Evolutionary conservation across 495 filamentous ascomycete species (phyloP).

Genomic region (Tuber microsphaerosporum): DNA sequence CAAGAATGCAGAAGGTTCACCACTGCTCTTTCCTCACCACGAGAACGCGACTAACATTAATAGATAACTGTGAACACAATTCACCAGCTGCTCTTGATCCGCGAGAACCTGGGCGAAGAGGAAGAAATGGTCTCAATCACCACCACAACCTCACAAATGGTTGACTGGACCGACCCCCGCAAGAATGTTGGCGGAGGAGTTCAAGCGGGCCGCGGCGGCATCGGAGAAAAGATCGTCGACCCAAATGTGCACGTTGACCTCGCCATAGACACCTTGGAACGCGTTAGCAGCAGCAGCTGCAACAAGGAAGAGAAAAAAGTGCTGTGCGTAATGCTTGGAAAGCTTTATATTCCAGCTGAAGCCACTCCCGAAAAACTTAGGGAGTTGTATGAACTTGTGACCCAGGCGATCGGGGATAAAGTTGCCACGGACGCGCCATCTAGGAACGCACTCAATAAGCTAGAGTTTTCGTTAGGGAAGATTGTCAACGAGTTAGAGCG

Average conservation of each 20-base stretch:
- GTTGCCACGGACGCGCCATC: constrained; percentile 62
- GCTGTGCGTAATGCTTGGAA: constrained; percentile 67
- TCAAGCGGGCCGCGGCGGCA: constrained; percentile 49
- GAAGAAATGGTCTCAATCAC: constrained; percentile 73
- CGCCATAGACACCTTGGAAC: constrained; percentile 57
- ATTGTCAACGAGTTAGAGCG: constrained; percentile 53
- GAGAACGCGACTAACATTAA: constrained; percentile 48
- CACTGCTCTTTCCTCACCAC: constrained; percentile 62
- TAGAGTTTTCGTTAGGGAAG: constrained; percentile 60
- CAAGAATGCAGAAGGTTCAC: constrained; percentile 64
- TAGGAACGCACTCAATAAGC: constrained; percentile 70
- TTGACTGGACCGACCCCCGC: constrained; percentile 94
- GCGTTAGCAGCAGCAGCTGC: constrained; percentile 50
- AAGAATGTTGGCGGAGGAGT: constrained; percentile 64
- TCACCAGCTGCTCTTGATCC: constrained; percentile 51
- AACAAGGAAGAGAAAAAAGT: constrained; percentile 80
- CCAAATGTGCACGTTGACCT: constrained; percentile 63
- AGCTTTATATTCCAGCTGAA: constrained; percentile 66
- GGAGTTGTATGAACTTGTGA: constrained; percentile 52
- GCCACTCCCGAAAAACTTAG: constrained; percentile 49
- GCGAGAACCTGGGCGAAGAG: constrained; percentile 64
- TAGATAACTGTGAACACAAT: constrained; percentile 49
- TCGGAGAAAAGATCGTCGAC: constrained; percentile 55
- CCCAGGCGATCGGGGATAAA: constrained; percentile 61
- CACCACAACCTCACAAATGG: constrained; percentile 68